Percentiles rank a stretch among this genome's conserved stretches.
phyloP scores from a whole-genome alignment of 2,329 filamentous ascomycete genomes.

The Trichoderma breve region DNA sequence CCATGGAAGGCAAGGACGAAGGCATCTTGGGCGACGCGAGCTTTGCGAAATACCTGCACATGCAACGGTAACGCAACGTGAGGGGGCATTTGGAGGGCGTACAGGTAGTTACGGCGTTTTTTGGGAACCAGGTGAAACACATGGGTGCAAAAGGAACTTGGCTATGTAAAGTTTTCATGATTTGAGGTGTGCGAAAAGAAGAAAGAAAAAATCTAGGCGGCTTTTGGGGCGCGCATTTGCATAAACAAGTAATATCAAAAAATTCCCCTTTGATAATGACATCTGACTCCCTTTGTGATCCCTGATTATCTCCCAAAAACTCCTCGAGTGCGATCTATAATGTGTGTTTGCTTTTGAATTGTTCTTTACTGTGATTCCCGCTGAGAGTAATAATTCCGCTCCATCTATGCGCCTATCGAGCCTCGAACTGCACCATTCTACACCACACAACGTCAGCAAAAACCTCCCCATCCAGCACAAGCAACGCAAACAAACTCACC shows the following conservation, averaged over 20 bases:
- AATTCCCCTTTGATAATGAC: slow-evolving; percentile 3
- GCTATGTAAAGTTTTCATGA: background rate
- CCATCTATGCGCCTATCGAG: slow-evolving; percentile 53
- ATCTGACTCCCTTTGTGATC: background rate
- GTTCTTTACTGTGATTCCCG: background rate
- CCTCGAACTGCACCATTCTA: slow-evolving; percentile 99
- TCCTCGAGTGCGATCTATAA: slow-evolving; percentile 16
- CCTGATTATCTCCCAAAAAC: slow-evolving; percentile 16
- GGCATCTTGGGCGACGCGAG: slow-evolving; percentile 55
- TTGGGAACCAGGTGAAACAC: slow-evolving; percentile 3
- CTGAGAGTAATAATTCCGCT: background rate
- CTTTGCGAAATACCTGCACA: slow-evolving; percentile 59
- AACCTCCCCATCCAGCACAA: background rate
- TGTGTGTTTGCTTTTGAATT: background rate
- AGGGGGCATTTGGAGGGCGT: background rate
- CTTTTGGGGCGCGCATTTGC: slow-evolving; percentile 2
- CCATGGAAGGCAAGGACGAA: slow-evolving; percentile 60
- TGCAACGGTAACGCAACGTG: slow-evolving; percentile 35
- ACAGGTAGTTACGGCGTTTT: slow-evolving; percentile 13
- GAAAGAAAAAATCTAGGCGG: background rate
- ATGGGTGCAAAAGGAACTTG: slow-evolving; percentile 5
- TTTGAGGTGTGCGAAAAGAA: background rate
- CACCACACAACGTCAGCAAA: background rate
- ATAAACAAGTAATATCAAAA: slow-evolving; percentile 18
- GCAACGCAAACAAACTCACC: slow-evolving; percentile 56